Percentiles rank a stretch among this genome's conserved stretches.
phyloP scores from a whole-genome alignment of 768 basidiomycete species.

The Daedaleopsis nitida region DNA sequence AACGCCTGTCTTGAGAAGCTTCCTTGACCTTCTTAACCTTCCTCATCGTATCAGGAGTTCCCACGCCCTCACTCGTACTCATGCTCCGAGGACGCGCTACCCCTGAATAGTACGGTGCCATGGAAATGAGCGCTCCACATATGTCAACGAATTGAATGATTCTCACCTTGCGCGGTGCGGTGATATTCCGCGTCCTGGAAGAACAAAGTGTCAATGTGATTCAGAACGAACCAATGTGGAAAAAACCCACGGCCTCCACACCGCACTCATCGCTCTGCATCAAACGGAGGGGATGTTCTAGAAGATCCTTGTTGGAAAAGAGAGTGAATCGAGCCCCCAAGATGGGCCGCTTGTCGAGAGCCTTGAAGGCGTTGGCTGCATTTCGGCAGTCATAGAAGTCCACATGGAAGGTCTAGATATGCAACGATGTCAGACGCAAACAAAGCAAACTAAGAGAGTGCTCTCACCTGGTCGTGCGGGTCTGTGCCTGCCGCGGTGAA shows the following conservation, averaged over 20 bases:
- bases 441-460: neutral
- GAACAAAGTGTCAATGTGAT: conserved; percentile 7
- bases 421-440: neutral
- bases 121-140: neutral
- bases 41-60: conserved; percentile 19
- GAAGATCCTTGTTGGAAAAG: conserved; percentile 35
- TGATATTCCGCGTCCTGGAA: conserved; percentile 9
- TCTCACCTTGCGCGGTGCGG: conserved; percentile 15
- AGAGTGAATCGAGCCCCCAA: conserved; percentile 56
- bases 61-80: conserved; percentile 32
- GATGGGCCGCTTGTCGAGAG: conserved; percentile 49
- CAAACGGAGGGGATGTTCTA: conserved; percentile 6
- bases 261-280: conserved; percentile 6
- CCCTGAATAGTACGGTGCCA: conserved; percentile 23
- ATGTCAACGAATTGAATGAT: neutral
- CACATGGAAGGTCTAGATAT: conserved; percentile 48
- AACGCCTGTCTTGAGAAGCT: conserved; percentile 32
- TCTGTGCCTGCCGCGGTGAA: conserved; percentile 19
- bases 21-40: conserved; percentile 17
- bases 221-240: neutral
- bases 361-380: conserved; percentile 51
- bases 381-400: conserved; percentile 72
- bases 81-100: conserved; percentile 29
- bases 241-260: conserved; percentile 6
- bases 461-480: conserved; percentile 20